Base-by-base conservation (phyloP, 225 moss, liverwort and hornwort species). In the Polytrichum commune region DNA sequence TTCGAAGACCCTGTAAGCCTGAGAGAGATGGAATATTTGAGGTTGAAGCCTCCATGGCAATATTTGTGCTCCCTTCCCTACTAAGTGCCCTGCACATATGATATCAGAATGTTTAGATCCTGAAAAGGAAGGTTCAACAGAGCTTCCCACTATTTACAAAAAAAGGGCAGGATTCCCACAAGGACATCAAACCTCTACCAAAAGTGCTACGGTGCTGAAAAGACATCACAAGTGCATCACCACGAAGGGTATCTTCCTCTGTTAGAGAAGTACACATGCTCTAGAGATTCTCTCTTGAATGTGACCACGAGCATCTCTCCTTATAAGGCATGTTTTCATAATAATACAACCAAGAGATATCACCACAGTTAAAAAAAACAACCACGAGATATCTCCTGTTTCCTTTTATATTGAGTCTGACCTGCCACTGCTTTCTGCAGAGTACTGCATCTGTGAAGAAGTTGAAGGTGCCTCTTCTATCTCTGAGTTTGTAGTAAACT, bases 1-100 rank as follows among this genome's bases (percentile, higher is more conserved):
- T 82, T 29, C 85, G 84, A 78, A 85, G 82, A 65, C 80, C 88
- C 72, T 80, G 88, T 71, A 88, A 82, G 63, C 88, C 84, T 76
- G 80, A 84, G 20, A 68, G 64, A 46, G 80, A 66, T 72, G 75
- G 46, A 60, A 68, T 81, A 63, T 18, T 85, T 65, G 82, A 71
- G 6, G 73, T 71, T 68, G 84, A 82, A 30, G 75, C 35, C 61
- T 88, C 88, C 71, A 76, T 66, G 70, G 55, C 60, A 82, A 54
- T 75, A 54, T 72, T 68, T 76, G 70, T 83, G 61, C 83, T 83
- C 68, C 74, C 83, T 35, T 86, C 86, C 63, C 62, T 53, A 67
- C 65, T 69, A n/a, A 74, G 54, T 62, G 54, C 58, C 76, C 76
- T 87, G 81, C 64, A 78, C 29, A 19, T 29, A 22, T 53, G 53